These are phyloP conservation scores for Cordyceps militaris DNA, from an alignment of 2,329 filamentous ascomycete species.

Conservation along the genomic window DNA sequence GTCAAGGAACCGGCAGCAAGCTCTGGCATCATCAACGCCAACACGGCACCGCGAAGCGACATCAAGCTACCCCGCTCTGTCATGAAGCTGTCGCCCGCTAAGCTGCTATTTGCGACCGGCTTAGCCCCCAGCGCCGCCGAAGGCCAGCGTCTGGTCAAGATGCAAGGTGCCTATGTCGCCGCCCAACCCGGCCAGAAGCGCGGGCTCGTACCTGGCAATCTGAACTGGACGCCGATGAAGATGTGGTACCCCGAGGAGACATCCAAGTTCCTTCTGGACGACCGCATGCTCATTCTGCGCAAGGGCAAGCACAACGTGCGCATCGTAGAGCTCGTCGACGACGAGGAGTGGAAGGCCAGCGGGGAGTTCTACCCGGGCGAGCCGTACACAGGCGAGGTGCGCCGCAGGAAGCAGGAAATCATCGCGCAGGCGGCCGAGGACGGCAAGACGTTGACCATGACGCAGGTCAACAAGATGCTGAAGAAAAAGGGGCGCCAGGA, in stretches of 20 bases:
- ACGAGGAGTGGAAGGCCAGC: slow-evolving; percentile 44
- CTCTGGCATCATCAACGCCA: slow-evolving; percentile 31
- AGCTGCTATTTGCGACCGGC: slow-evolving; percentile 53
- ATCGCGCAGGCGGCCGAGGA: slow-evolving; percentile 28
- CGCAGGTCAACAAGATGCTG: slow-evolving; percentile 24
- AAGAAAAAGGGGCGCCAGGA: slow-evolving; percentile 19
- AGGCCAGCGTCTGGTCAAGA: slow-evolving; percentile 49
- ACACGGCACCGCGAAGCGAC: slow-evolving; percentile 45
- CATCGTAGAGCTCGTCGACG: slow-evolving; percentile 51
- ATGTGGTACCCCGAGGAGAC: slow-evolving; percentile 52
- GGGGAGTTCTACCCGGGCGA: slow-evolving; percentile 48
- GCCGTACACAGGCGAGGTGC: slow-evolving; percentile 40
- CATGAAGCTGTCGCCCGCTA: slow-evolving; percentile 49
- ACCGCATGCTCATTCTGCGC: slow-evolving; percentile 50
- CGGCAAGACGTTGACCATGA: slow-evolving; percentile 21
- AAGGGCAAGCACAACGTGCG: slow-evolving; percentile 58
- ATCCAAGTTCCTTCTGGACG: slow-evolving; percentile 53
- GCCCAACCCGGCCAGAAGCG: slow-evolving; percentile 38
- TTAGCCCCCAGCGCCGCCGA: slow-evolving; percentile 50
- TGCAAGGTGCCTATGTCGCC: slow-evolving; percentile 55
- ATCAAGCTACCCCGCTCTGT: slow-evolving; percentile 53
- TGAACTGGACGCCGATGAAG: slow-evolving; percentile 57
- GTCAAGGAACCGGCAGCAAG: slow-evolving; percentile 23
- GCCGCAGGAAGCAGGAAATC: slow-evolving; percentile 35
- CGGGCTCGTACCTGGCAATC: slow-evolving; percentile 39